phyloP scores from a whole-genome alignment of 2,329 filamentous ascomycete genomes.

The Neocucurbitaria cava region DNA sequence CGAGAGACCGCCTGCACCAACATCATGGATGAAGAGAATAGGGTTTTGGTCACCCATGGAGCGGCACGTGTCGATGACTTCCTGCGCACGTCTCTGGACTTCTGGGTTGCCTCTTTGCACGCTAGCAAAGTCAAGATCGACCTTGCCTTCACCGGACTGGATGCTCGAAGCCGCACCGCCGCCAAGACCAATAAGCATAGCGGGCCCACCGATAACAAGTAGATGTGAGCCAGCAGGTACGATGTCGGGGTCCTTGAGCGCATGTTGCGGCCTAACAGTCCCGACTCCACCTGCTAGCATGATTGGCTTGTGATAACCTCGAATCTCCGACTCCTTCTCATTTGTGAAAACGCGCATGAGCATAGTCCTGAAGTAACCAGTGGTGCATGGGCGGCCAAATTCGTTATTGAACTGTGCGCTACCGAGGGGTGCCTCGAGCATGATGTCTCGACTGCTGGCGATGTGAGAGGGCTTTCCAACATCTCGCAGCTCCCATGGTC shows the following conservation, averaged over 20 bases:
- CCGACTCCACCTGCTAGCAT: slow-evolving; percentile 97
- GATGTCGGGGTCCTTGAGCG: slow-evolving; percentile 79
- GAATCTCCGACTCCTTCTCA: slow-evolving; percentile 70
- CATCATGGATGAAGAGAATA: slow-evolving; percentile 96
- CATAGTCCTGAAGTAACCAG: slow-evolving; percentile 91
- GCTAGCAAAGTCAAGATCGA: slow-evolving; percentile 94
- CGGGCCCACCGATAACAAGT: slow-evolving; percentile 91
- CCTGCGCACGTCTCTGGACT: slow-evolving; percentile 92
- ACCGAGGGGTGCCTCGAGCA: slow-evolving; percentile 95
- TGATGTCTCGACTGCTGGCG: slow-evolving; percentile 93
- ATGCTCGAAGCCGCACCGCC: slow-evolving; percentile 94
- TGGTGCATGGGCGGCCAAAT: slow-evolving; percentile 87
- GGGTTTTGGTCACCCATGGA: slow-evolving; percentile 84
- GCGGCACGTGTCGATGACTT: slow-evolving; percentile 95
- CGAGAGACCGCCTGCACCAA: slow-evolving; percentile 88
- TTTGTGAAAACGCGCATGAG: slow-evolving; percentile 71
- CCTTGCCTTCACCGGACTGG: slow-evolving; percentile 84
- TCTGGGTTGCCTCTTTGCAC: slow-evolving; percentile 97
- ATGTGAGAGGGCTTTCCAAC: slow-evolving; percentile 91
- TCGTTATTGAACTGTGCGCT: slow-evolving; percentile 98
- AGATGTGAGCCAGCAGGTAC: slow-evolving; percentile 89
- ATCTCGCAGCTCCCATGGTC: slow-evolving; percentile 85
- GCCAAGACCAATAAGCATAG: slow-evolving; percentile 96
- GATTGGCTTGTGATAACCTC: slow-evolving; percentile 97
- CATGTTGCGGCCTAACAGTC: slow-evolving; percentile 88